phyloP scores from a whole-genome alignment of 257 asterid species.

The Thymus quinquecostatus region DNA sequence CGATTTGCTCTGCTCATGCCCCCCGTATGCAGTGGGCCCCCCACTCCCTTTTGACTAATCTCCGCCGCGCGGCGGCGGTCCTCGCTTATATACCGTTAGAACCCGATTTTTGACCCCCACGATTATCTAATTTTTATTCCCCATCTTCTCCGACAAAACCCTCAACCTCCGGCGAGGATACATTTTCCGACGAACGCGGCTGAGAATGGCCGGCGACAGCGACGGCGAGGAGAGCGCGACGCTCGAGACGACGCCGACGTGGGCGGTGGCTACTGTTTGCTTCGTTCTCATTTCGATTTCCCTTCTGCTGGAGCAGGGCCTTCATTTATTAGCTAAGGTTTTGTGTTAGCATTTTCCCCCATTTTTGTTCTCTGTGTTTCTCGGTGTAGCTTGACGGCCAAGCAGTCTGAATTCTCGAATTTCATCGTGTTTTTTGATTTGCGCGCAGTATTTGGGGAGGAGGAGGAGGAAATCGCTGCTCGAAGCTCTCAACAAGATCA shows the following conservation, averaged over 20 bases:
- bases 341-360: not conserved
- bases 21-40: slow-evolving; percentile 22
- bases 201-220: slow-evolving; percentile 37
- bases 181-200: not conserved
- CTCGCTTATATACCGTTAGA: too few species aligned
- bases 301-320: slow-evolving; percentile 63
- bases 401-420: not conserved
- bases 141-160: not conserved
- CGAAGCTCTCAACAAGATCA: slow-evolving; percentile 59
- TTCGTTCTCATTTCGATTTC: slow-evolving; percentile 56
- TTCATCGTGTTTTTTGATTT: not conserved
- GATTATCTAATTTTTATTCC: not conserved
- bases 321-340: slow-evolving; percentile 70
- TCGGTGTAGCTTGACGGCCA: not conserved
- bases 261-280: slow-evolving; percentile 76
- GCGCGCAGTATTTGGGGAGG: slow-evolving; percentile 55
- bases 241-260: slow-evolving; percentile 62
- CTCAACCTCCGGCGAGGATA: not conserved
- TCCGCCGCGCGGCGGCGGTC: not conserved
- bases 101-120: not conserved
- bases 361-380: not conserved
- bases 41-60: slow-evolving; percentile 22
- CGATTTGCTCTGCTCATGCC: slow-evolving; percentile 19
- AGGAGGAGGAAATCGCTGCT: slow-evolving; percentile 56
- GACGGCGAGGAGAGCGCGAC: slow-evolving; percentile 35